Percentiles rank a stretch among this genome's conserved stretches.
Evolutionary conservation across 768 basidiomycete species (phyloP).

Genomic region (Paxillus ammoniavirescens): DNA sequence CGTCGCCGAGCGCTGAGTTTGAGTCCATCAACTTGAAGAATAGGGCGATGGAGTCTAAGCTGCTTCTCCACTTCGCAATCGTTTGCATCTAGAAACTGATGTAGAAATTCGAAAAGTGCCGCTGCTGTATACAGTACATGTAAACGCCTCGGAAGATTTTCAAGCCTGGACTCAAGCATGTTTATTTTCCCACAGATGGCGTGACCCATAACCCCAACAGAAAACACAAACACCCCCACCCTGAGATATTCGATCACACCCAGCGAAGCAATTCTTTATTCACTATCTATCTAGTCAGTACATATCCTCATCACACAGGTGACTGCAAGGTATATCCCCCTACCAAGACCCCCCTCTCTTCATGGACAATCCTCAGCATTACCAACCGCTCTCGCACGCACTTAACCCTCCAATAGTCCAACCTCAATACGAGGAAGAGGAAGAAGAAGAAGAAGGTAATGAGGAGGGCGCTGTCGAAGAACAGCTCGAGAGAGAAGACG

Average conservation of each 20-base stretch:
- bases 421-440: constrained; percentile 49
- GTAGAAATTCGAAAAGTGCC: too few species aligned
- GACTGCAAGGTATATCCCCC: neutral
- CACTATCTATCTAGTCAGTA: constrained; percentile 16
- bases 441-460: constrained; percentile 67
- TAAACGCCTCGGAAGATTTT: too few species aligned
- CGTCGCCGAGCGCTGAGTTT: too few species aligned
- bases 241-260: constrained; percentile 30
- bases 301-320: constrained; percentile 21
- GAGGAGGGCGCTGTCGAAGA: constrained; percentile 75
- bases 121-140: too few species aligned
- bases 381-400: constrained; percentile 80
- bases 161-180: neutral
- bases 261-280: constrained; percentile 25
- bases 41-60: too few species aligned
- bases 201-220: constrained; percentile 27
- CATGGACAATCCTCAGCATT: constrained; percentile 74
- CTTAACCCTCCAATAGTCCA: constrained; percentile 52
- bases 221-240: constrained; percentile 25
- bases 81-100: too few species aligned
- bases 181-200: constrained; percentile 23
- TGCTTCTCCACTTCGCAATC: too few species aligned
- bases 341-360: neutral
- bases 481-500: constrained; percentile 53
- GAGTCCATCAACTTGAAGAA: too few species aligned